These are phyloP conservation scores for Globisporangium orthogonon DNA, from an alignment of 352 stramenopile genomes.

Conservation along the genomic window DNA sequence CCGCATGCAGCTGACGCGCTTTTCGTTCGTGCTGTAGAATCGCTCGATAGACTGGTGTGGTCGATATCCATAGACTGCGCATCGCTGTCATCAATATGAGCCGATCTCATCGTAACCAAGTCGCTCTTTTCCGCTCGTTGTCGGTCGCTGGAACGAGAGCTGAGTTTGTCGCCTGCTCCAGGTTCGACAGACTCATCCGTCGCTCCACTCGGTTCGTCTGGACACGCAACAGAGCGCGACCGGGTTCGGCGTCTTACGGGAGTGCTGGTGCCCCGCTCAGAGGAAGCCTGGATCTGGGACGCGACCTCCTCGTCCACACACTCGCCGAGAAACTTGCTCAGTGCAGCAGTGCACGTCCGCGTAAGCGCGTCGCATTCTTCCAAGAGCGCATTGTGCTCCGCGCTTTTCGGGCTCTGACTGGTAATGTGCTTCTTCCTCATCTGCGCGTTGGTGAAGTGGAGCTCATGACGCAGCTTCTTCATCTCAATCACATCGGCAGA, in stretches of 20 bases:
- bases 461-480: slow-evolving; percentile 69
- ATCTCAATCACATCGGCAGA: slow-evolving; percentile 51
- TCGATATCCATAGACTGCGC: slow-evolving; percentile 4
- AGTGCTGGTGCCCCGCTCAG: not conserved
- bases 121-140: too few relatives aligned
- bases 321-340: slow-evolving; percentile 55
- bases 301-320: slow-evolving; percentile 5
- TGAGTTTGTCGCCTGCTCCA: not conserved
- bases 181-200: not conserved
- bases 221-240: slow-evolving; percentile 7
- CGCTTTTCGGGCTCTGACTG: slow-evolving; percentile 9
- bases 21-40: not conserved
- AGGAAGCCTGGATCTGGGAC: not conserved
- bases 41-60: not conserved
- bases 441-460: slow-evolving; percentile 39
- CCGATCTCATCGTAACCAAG: too few relatives aligned
- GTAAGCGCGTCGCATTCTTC: slow-evolving; percentile 61
- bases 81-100: not conserved
- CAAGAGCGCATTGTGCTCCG: slow-evolving; percentile 39
- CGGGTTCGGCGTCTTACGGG: slow-evolving; percentile 4
- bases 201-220: not conserved
- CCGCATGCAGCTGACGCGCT: not conserved
- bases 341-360: slow-evolving; percentile 44
- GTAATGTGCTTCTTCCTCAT: slow-evolving; percentile 7
- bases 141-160: too few relatives aligned